phyloP scores from a whole-genome alignment of 805 yeast genomes.

The Saccharomycopsis malanga region DNA sequence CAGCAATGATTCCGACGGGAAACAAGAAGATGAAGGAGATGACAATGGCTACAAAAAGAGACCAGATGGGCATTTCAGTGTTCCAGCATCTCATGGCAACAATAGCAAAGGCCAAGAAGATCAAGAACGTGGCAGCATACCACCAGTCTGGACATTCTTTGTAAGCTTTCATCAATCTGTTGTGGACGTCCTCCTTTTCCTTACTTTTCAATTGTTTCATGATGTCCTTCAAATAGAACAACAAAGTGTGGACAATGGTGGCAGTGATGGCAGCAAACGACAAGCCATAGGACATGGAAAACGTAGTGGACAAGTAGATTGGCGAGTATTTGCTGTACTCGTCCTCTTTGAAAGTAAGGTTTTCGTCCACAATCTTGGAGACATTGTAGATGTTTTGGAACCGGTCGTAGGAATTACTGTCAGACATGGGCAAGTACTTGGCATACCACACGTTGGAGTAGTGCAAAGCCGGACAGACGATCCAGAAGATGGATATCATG shows the following conservation, averaged over 20 bases:
- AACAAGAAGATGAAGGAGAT: constrained; percentile 48
- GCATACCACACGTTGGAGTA: constrained; percentile 52
- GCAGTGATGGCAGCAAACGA: constrained; percentile 57
- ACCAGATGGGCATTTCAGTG: constrained; percentile 48
- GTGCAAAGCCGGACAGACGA: constrained; percentile 47
- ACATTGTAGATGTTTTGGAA: constrained; percentile 45
- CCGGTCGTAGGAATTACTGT: constrained; percentile 44
- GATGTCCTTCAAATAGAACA: constrained; percentile 54
- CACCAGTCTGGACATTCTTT: constrained; percentile 62
- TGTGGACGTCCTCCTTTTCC: constrained; percentile 43
- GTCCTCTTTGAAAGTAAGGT: constrained; percentile 36
- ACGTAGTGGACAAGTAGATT: constrained; percentile 50
- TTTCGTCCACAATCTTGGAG: constrained; percentile 37
- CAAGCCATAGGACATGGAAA: constrained; percentile 53
- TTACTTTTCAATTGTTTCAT: constrained; percentile 35
- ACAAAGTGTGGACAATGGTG: constrained; percentile 47
- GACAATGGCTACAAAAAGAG: constrained; percentile 50
- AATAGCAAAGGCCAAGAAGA: constrained; percentile 40
- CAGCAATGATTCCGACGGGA: constrained; percentile 56
- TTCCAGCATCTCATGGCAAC: constrained; percentile 35
- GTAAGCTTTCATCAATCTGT: constrained; percentile 49
- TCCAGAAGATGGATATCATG: constrained; percentile 45
- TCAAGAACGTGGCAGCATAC: constrained; percentile 40
- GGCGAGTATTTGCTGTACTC: constrained; percentile 58
- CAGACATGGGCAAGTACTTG: constrained; percentile 51